These are phyloP conservation scores for Larix kaempferi DNA, from an alignment of 75 land plant species.

Conservation along the genomic window DNA sequence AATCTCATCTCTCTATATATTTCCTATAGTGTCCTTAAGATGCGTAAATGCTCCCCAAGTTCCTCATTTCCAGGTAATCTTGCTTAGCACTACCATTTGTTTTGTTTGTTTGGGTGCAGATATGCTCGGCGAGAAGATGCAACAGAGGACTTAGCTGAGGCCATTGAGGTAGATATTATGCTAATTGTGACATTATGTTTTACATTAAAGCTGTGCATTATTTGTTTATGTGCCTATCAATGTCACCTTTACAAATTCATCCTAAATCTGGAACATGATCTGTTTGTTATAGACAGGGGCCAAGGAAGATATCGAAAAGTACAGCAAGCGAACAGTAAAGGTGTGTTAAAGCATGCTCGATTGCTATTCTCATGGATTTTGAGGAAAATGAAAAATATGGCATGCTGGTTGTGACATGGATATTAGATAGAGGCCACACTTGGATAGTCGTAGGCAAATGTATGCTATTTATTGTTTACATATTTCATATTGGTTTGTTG, in stretches of 20 bases:
- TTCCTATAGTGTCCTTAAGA: not conserved
- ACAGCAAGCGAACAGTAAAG: slow-evolving; percentile 95
- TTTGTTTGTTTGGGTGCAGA: slow-evolving; percentile 31
- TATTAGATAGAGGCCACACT: not conserved
- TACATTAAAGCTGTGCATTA: not conserved
- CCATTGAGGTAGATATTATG: slow-evolving; percentile 54
- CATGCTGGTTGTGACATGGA: not conserved
- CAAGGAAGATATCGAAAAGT: slow-evolving; percentile 87
- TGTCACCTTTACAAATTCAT: not conserved
- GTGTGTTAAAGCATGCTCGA: slow-evolving; percentile 21
- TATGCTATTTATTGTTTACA: no score
- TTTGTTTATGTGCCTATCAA: not conserved
- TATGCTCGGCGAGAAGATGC: slow-evolving; percentile 88
- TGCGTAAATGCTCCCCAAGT: not conserved
- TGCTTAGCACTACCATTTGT: not conserved
- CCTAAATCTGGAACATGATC: not conserved
- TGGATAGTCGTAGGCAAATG: no score
- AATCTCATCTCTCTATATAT: not conserved
- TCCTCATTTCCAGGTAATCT: not conserved
- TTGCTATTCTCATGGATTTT: not conserved
- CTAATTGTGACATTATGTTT: not conserved
- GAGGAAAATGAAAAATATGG: not conserved
- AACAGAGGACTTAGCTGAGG: slow-evolving; percentile 69
- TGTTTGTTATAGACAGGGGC: slow-evolving; percentile 60
- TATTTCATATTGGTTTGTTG: no score